These are phyloP conservation scores for Mycena rebaudengoi DNA, from an alignment of 768 basidiomycete genomes.

Conservation along the genomic window DNA sequence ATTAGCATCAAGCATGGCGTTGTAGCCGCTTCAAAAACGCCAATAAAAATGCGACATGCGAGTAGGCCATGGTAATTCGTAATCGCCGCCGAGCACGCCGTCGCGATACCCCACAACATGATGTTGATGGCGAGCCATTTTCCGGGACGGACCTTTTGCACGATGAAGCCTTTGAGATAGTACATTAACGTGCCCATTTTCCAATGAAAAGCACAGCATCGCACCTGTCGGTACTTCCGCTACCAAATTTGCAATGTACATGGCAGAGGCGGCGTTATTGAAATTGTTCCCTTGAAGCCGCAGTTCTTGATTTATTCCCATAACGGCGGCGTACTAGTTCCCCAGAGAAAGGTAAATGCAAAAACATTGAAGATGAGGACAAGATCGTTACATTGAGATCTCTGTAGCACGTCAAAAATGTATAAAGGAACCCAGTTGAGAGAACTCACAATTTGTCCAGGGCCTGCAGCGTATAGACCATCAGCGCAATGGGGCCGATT, in stretches of 20 bases:
- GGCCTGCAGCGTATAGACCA: slow-evolving; percentile 21
- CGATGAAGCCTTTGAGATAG: slow-evolving; percentile 19
- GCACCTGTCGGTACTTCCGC: slow-evolving; percentile 24
- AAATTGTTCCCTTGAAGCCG: slow-evolving; percentile 24
- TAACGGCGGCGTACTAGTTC: slow-evolving; percentile 24
- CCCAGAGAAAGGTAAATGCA: background rate
- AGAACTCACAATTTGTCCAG: slow-evolving; percentile 24
- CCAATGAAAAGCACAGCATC: background rate
- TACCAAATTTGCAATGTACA: slow-evolving; percentile 26
- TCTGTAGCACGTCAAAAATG: background rate
- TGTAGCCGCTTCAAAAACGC: slow-evolving; percentile 25
- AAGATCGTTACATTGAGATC: slow-evolving; percentile 22
- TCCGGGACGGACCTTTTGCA: slow-evolving; percentile 26
- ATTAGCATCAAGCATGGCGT: slow-evolving; percentile 28
- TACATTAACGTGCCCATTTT: background rate
- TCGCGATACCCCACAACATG: slow-evolving; percentile 25
- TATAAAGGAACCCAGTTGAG: background rate
- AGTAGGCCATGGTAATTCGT: slow-evolving; percentile 21
- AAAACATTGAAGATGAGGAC: background rate
- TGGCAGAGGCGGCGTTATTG: slow-evolving; percentile 25
- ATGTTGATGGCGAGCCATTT: slow-evolving; percentile 28
- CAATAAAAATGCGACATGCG: slow-evolving; percentile 22
- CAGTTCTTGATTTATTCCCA: slow-evolving; percentile 26
- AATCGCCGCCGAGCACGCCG: slow-evolving; percentile 24
- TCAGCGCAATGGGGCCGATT: slow-evolving; percentile 23